Conservation (phyloP, 1,284 basidiomycete species). For the Cryptococcus floricola region DNA sequence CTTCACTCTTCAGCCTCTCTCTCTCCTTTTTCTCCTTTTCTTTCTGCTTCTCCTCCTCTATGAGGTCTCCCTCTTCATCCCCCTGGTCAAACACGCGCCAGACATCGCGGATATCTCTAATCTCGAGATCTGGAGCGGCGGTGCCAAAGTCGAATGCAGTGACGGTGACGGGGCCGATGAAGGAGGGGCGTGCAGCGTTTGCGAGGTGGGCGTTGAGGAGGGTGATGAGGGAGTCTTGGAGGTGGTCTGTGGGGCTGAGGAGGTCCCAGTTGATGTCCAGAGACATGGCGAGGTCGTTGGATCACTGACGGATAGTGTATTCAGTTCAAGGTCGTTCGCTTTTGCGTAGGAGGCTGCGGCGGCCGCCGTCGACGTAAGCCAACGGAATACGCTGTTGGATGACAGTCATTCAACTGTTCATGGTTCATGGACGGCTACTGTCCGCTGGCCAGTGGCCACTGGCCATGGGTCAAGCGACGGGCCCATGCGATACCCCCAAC, state of each 20-base stretch:
- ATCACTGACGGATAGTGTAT: too few species aligned
- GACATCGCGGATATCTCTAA: conserved; percentile 88
- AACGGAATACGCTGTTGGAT: too few species aligned
- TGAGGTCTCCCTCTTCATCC: conserved; percentile 60
- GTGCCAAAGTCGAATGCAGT: conserved; percentile 83
- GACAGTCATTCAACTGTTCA: too few species aligned
- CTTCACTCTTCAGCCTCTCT: conserved; percentile 10
- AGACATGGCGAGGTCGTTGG: conserved; percentile 43
- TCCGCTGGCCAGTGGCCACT: too few species aligned
- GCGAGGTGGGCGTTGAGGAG: conserved; percentile 76
- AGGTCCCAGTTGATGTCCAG: conserved; percentile 57
- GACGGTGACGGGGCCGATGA: conserved; percentile 85
- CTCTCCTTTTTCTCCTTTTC: conserved; percentile 54
- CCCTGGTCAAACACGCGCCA: conserved; percentile 84
- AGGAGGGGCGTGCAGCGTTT: conserved; percentile 71
- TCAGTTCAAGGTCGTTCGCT: too few species aligned
- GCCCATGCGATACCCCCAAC: too few species aligned
- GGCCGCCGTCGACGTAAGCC: too few species aligned
- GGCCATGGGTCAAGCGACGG: too few species aligned
- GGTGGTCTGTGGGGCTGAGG: conserved; percentile 23
- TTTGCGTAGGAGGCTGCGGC: too few species aligned
- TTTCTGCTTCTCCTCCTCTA: conserved; percentile 18
- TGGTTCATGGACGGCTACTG: too few species aligned
- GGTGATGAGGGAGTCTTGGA: conserved; percentile 62
- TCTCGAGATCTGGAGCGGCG: conserved; percentile 74